These are phyloP conservation scores for Globisporangium orthogonon DNA, from an alignment of 352 stramenopile species.

Conservation along the genomic window DNA sequence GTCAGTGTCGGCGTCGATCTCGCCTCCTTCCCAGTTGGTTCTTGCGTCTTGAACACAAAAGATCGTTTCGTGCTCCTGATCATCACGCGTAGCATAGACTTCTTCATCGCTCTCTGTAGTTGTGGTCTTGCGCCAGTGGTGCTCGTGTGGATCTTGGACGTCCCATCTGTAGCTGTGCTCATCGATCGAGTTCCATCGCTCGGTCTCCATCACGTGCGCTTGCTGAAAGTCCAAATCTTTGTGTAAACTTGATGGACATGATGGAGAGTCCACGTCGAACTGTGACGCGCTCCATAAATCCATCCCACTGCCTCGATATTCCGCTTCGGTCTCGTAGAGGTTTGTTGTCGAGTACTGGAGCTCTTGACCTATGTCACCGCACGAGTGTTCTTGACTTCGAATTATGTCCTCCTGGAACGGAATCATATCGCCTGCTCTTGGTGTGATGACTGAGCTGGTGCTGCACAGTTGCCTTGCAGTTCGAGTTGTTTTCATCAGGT, in stretches of 20 bases:
- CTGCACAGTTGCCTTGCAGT: not conserved
- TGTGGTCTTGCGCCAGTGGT: not conserved
- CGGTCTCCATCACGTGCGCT: not conserved
- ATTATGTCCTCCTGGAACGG: too few relatives aligned
- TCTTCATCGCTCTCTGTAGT: not conserved
- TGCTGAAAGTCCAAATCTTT: not conserved
- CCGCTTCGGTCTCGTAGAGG: not conserved
- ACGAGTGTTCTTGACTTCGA: not conserved
- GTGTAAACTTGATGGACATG: not conserved
- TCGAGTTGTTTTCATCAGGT: not conserved
- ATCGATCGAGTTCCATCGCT: not conserved
- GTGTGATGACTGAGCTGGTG: not conserved
- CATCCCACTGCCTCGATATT: not conserved
- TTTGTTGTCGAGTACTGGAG: not conserved
- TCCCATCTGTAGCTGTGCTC: not conserved
- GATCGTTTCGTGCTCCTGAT: not conserved
- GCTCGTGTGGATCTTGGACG: not conserved
- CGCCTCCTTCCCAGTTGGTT: slow-evolving; percentile 10
- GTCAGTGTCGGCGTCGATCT: not conserved
- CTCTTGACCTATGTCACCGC: not conserved
- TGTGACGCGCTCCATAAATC: not conserved
- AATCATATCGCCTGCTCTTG: not conserved
- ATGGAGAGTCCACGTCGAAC: not conserved
- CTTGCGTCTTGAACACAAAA: slow-evolving; percentile 12
- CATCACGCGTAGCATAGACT: not conserved